Base-by-base conservation (phyloP, 768 basidiomycete species). In the Chalciporus pseudorubinellus region DNA sequence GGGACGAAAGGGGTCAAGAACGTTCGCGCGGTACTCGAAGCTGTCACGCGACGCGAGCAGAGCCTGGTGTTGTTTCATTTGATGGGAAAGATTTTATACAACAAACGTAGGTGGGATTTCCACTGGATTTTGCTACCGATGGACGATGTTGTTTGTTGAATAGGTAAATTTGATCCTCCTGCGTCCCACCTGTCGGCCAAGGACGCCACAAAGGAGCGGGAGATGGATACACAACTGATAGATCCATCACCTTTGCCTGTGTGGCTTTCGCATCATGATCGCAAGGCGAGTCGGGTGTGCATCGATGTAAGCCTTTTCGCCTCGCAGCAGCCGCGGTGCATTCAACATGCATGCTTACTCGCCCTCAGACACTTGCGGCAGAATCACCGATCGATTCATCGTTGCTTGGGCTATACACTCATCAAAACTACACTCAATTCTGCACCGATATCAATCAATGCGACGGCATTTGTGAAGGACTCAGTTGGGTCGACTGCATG, bases 301-400 rank as follows among this genome's bases (percentile, higher is more conserved):
- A 76, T 87, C 49, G 84, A 95, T 65, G 92, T 88, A 60, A 42
- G 77, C 66, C 21, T 44, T 6, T 12, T 18, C 12, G 29, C 5
- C n/a, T 29, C 50, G 9, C 21, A 31, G 29, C 4, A 3, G 12
- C 29, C 2, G 10, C 12, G 29, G 13, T 12, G 13, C 29, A 31
- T 11, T 31, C 29, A 11, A 31, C 3, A 31, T 11, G 1, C 4
- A 31, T 31, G 29, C 29, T 13, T 10, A 26, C 18, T 20, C 14
- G 4, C 22, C 26, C 4, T 39, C 51, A 94, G 92, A 66, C 67
- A 11, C 70, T 98, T 3, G 89, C 88, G 63, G 81, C 86, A 1
- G 87, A 92, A 63, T 89, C 89, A 0, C 93, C 95, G 0, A 87
- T 98, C 48, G 97, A 99, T 69, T 84, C 92, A 1, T 91, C 90